Evolutionary conservation across 805 yeast species (phyloP).

Genomic region (Starmerella potacharoeniae): DNA sequence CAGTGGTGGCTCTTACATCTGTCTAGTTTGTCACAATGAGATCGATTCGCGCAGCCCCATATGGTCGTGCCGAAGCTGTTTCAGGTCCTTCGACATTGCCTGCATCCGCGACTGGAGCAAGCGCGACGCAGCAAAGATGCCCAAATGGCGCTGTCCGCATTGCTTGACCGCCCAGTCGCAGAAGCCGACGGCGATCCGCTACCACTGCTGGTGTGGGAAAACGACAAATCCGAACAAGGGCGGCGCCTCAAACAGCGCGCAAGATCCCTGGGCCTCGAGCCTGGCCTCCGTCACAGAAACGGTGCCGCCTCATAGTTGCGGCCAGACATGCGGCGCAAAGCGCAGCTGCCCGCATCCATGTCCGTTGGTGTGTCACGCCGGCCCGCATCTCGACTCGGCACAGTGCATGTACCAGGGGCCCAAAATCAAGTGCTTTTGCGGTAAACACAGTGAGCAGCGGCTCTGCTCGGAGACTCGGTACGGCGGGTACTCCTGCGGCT

Average conservation of each 20-base stretch:
- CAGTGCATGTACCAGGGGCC: conserved; percentile 22
- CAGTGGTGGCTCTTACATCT: conserved; percentile 57
- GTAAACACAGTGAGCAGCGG: conserved; percentile 6
- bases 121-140: conserved; percentile 39
- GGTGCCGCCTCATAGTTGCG: conserved; percentile 23
- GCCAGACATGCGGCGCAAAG: conserved; percentile 23
- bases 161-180: conserved; percentile 12
- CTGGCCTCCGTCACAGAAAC: neutral
- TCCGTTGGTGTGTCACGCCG: conserved; percentile 23
- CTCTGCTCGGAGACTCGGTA: conserved; percentile 16
- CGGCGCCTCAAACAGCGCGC: neutral
- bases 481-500: conserved; percentile 18
- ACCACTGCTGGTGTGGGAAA: conserved; percentile 24
- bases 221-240: neutral
- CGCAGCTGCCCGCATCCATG: conserved; percentile 24
- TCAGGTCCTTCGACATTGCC: conserved; percentile 70
- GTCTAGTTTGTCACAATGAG: conserved; percentile 82
- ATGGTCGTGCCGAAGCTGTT: conserved; percentile 74
- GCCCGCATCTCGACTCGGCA: conserved; percentile 17
- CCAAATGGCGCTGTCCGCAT: conserved; percentile 22
- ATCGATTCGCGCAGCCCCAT: conserved; percentile 52
- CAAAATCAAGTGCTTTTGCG: conserved; percentile 19
- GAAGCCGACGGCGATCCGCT: conserved; percentile 6
- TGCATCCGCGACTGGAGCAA: conserved; percentile 84
- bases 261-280: neutral